Base-by-base conservation (phyloP, 164 flowering plant genomes). In the Umbellularia californica region DNA sequence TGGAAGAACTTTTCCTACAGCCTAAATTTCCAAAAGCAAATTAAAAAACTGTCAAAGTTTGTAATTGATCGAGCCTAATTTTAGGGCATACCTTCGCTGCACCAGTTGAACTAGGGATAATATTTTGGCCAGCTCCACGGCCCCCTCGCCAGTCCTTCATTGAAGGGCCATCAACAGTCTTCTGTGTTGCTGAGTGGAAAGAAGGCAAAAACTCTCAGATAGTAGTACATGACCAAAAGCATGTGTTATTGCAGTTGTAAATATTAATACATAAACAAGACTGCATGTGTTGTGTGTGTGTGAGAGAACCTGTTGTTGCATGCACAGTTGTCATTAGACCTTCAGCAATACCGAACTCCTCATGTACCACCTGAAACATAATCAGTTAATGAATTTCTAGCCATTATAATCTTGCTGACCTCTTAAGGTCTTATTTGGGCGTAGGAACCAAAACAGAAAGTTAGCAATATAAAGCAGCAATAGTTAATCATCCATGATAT, bases 111-210 rank as follows among this genome's bases (percentile, higher is more conserved):
- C 99, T 95, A 20, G 99, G 99, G 75, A 95, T 95, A 76, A 93
- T 95, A 72, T 95, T 95, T 78, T 93, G 99, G 19, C 80, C 89
- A 70, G 98, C 99, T 74, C 99, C 98, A 74, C 98, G 92, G 68
- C 99, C 98, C 27, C 97, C 99, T 75, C 98, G 74, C 99, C 99
- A 95, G 76, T 95, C 99, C 79, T 95, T 95, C 97, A 87, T 92
- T 70, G 98, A 93, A 72, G 97, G 98, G 17, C 98, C 99, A 85
- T 95, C 99, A 69, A 95, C 97, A 63, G 97, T 92, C 83, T 95
- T 95, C 76, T 95, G 99, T 27, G 99, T 95, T 52, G 99, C 99
- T 95, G 91, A 74, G 78, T 3, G 60, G 28, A 19, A 50, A 76
- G 47, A 55, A 55, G 20, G n/a, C 60, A 55, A 55, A 15, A 15